Evolutionary conservation across 2,329 filamentous ascomycete genomes (phyloP), one percentile per base, ranked within the genome.

Genomic region (Cladorrhinum sp.): DNA sequence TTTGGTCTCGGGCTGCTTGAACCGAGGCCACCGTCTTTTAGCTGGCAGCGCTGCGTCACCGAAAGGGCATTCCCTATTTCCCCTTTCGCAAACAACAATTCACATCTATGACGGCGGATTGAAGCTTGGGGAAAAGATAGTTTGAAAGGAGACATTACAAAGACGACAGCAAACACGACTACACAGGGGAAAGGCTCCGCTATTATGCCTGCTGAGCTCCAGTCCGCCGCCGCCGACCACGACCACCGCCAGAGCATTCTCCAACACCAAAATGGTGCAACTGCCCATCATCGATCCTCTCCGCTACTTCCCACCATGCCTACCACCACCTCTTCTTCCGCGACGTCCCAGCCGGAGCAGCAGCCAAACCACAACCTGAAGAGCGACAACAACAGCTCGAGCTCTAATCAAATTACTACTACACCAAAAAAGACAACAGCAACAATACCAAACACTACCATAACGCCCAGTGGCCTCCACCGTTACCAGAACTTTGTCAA

Each of bases 401-500:
- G 16, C 49, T 32, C 12, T 25, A 45, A 20, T n/a, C 8, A 32
- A 51, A 65, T 32, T 61, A 68, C 64, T 65, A 65, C 66, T 66
- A 63, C 63, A 62, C 22, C 58, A 61, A 32, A 56, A 61, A 58
- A 57, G 55, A 61, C 50, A 59, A 55, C 56, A 49, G 23, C 57
- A 61, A 65, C 5, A 36, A 60, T 20, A 55, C 59, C 56, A 66
- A 59, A 25, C 45, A 63, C 60, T 48, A 55, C 61, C 57, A 32
- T 48, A 55, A 62, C 50, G 59, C 56, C 58, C 62, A 64, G 63
- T 61, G 63, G 69, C 53, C 63, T 68, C 60, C 63, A 69, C 69
- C 68, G 68, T 71, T 66, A 68, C 65, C 68, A 70, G 64, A 75
- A 74, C 68, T 88, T 88, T 78, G 80, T 89, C 70, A 92, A 91